Conservation (phyloP, 2,329 filamentous ascomycete genomes). For the Neobulgaria alba region DNA sequence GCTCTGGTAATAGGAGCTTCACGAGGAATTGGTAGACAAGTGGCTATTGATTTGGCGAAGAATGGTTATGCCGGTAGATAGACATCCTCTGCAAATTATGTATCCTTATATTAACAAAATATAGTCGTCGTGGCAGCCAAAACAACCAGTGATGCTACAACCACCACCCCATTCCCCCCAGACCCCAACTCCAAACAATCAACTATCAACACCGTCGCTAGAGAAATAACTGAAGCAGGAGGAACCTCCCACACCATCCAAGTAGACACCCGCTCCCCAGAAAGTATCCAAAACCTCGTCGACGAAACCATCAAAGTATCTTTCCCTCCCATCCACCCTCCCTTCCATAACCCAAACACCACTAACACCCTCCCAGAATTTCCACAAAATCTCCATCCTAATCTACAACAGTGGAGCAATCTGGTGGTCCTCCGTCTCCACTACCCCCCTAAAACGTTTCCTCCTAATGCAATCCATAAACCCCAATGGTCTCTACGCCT, state of each 20-base stretch:
- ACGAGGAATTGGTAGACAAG: constrained; percentile 66
- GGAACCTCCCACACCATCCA: constrained; percentile 56
- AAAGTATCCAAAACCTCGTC: constrained; percentile 53
- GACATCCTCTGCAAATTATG: background rate
- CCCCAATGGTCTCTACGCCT: constrained; percentile 65
- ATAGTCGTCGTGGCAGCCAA: constrained; percentile 62
- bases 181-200: constrained; percentile 66
- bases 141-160: constrained; percentile 55
- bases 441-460: constrained; percentile 69
- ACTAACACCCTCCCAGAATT: constrained; percentile 7
- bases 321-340: background rate
- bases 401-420: constrained; percentile 82
- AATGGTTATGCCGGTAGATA: constrained; percentile 58
- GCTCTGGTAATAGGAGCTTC: constrained; percentile 70
- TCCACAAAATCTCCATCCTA: constrained; percentile 31
- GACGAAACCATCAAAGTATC: constrained; percentile 41
- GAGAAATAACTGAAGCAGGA: constrained; percentile 60
- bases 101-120: constrained; percentile 1
- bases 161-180: constrained; percentile 55
- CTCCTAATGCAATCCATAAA: constrained; percentile 71
- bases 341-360: background rate
- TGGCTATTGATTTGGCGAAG: constrained; percentile 67
- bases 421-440: constrained; percentile 69
- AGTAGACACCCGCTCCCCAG: constrained; percentile 61
- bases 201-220: constrained; percentile 72